Evolutionary conservation across 345 rosid species (phyloP).

Genomic region (Sonneratia caseolaris): DNA sequence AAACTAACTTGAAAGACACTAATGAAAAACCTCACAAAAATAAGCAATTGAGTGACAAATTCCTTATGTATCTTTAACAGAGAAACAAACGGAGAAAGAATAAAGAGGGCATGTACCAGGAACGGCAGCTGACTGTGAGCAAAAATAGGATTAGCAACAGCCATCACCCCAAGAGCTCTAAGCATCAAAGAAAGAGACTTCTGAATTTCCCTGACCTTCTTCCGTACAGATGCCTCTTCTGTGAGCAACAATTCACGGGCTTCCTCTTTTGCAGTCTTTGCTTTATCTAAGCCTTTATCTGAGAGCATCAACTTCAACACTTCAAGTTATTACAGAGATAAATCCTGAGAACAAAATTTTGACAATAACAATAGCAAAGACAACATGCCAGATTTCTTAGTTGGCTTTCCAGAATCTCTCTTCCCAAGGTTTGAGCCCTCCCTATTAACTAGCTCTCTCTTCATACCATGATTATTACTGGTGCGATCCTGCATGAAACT

Average conservation of each 20-base stretch:
- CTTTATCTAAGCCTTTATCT: slow-evolving; percentile 90
- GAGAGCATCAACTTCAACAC: slow-evolving; percentile 6
- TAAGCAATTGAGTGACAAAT: neutral
- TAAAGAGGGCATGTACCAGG: slow-evolving; percentile 48
- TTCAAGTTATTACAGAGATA: slow-evolving; percentile 8
- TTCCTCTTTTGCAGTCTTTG: slow-evolving; percentile 87
- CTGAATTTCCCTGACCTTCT: slow-evolving; percentile 52
- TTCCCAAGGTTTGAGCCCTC: slow-evolving; percentile 46
- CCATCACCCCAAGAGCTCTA: slow-evolving; percentile 78
- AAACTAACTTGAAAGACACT: neutral
- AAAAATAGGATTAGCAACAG: slow-evolving; percentile 78
- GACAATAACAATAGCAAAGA: slow-evolving; percentile 3
- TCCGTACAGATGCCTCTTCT: slow-evolving; percentile 78
- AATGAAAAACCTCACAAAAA: neutral
- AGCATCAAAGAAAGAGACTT: slow-evolving; percentile 63
- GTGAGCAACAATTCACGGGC: slow-evolving; percentile 82
- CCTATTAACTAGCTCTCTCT: slow-evolving; percentile 54
- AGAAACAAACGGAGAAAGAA: neutral
- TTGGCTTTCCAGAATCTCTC: slow-evolving; percentile 52
- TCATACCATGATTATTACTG: slow-evolving; percentile 40
- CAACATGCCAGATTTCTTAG: slow-evolving; percentile 61
- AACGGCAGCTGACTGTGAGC: slow-evolving; percentile 88
- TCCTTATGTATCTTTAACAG: neutral
- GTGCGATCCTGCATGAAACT: slow-evolving; percentile 29
- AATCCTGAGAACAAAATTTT: neutral